These are phyloP conservation scores for Umbelopsis vinacea DNA, from an alignment of 192 early-diverging fungal species.

Conservation along the genomic window DNA sequence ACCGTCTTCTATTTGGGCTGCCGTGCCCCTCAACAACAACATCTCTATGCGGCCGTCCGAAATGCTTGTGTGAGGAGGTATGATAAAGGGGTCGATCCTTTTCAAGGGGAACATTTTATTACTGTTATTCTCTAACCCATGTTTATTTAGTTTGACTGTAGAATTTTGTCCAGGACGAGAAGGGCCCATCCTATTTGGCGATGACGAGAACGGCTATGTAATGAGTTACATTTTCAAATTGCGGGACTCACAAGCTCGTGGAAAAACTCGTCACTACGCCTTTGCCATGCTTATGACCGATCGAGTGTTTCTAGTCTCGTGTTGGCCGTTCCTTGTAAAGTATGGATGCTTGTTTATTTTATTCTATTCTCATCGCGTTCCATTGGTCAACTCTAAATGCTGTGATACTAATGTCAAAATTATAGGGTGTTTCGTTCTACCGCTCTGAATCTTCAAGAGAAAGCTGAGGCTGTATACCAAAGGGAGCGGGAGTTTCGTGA, in stretches of 20 bases:
- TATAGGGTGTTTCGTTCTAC: conserved; percentile 60
- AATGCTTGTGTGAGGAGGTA: conserved; percentile 52
- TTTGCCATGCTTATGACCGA: conserved; percentile 69
- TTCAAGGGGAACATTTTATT: neutral
- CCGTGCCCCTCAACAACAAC: conserved; percentile 42
- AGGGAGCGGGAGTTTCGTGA: conserved; percentile 45
- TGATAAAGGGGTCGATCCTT: neutral
- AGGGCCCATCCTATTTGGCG: conserved; percentile 72
- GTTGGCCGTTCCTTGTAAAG: conserved; percentile 71
- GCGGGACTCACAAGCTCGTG: conserved; percentile 67
- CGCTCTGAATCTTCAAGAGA: conserved; percentile 50
- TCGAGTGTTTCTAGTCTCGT: conserved; percentile 65
- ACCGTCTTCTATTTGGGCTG: conserved; percentile 42
- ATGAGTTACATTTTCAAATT: conserved; percentile 75
- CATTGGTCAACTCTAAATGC: neutral
- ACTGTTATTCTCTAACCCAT: conserved; percentile 8
- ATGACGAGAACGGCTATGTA: conserved; percentile 69
- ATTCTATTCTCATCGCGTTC: neutral
- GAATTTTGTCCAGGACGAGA: conserved; percentile 69
- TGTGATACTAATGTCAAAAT: neutral
- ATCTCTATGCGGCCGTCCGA: conserved; percentile 46
- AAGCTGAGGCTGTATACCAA: conserved; percentile 49
- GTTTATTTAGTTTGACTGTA: conserved; percentile 55
- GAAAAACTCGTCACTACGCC: conserved; percentile 62
- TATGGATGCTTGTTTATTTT: conserved; percentile 28